These are phyloP conservation scores for Ampelomyces quisqualis DNA, from an alignment of 2,329 filamentous ascomycete genomes.

Conservation along the genomic window DNA sequence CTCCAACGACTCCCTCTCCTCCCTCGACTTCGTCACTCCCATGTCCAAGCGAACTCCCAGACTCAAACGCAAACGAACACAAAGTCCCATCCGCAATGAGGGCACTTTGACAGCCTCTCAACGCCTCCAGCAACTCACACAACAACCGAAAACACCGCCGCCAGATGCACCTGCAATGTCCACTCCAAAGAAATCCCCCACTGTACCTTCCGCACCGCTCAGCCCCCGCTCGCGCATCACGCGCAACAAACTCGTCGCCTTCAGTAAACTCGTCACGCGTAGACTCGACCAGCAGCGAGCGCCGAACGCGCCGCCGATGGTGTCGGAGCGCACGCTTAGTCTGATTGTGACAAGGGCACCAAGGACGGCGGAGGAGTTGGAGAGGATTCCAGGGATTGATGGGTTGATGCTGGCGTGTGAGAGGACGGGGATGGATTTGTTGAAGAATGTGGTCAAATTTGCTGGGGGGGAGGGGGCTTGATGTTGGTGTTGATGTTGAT, in stretches of 20 bases:
- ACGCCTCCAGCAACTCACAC: background rate
- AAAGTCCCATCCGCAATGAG: conserved; percentile 14
- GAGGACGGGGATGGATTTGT: conserved; percentile 20
- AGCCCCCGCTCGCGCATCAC: conserved; percentile 18
- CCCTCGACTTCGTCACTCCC: conserved; percentile 19
- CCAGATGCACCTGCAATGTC: background rate
- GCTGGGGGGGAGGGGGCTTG: conserved; percentile 1
- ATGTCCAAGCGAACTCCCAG: conserved; percentile 8
- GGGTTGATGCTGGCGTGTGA: conserved; percentile 26
- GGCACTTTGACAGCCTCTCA: background rate
- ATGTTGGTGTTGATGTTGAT: no score
- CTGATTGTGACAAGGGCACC: conserved; percentile 21
- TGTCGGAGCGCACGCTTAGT: conserved; percentile 24
- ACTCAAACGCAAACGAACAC: conserved; percentile 31
- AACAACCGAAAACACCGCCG: background rate
- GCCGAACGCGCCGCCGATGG: conserved; percentile 12
- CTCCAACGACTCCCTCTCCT: conserved; percentile 16
- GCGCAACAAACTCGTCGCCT: conserved; percentile 32
- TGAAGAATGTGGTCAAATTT: conserved; percentile 32
- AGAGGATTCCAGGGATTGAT: conserved; percentile 26
- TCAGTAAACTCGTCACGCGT: conserved; percentile 29
- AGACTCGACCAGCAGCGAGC: conserved; percentile 14
- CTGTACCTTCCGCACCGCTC: conserved; percentile 1
- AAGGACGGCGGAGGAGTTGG: conserved; percentile 25
- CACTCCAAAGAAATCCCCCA: background rate